Evolutionary conservation across 2,329 filamentous ascomycete genomes (phyloP).

Genomic region (Xylaria sp.): DNA sequence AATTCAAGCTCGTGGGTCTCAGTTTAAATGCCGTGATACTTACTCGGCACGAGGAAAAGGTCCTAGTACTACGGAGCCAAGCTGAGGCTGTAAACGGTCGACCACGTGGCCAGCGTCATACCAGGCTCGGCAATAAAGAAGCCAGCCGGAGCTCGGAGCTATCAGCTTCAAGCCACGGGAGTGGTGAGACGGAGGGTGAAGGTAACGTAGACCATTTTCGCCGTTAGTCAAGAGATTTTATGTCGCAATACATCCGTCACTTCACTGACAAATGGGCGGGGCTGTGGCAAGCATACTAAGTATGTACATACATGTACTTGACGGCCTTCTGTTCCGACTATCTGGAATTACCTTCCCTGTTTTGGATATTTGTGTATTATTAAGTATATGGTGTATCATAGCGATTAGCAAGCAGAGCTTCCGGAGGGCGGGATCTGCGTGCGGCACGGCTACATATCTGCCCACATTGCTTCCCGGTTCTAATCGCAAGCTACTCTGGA

Average conservation of each 20-base stretch:
- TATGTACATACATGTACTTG: background rate
- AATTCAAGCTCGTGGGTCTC: background rate
- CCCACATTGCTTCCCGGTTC: constrained; percentile 14
- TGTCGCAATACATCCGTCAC: background rate
- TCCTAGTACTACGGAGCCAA: background rate
- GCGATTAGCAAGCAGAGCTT: background rate
- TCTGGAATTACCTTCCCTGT: constrained; percentile 6
- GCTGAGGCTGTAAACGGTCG: background rate
- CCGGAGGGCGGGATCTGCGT: constrained; percentile 3
- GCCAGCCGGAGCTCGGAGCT: background rate
- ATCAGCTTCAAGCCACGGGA: background rate
- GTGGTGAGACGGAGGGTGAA: background rate
- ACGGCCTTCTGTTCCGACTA: background rate
- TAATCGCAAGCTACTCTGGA: constrained; percentile 4
- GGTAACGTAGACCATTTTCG: too few relatives aligned
- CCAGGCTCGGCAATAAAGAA: background rate
- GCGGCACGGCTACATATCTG: constrained; percentile 9
- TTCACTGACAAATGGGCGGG: constrained; percentile 12
- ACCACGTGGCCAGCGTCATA: background rate
- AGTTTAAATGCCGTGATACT: background rate
- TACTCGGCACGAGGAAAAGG: background rate
- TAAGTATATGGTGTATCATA: constrained; percentile 1
- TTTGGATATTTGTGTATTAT: constrained; percentile 1
- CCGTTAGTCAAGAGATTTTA: background rate
- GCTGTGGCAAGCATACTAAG: background rate